A percentile compares a stretch with the other conserved stretches of the same genome.
Evolutionary conservation across 2,329 filamentous ascomycete genomes (phyloP).

Genomic region (Beauveria sp.): DNA sequence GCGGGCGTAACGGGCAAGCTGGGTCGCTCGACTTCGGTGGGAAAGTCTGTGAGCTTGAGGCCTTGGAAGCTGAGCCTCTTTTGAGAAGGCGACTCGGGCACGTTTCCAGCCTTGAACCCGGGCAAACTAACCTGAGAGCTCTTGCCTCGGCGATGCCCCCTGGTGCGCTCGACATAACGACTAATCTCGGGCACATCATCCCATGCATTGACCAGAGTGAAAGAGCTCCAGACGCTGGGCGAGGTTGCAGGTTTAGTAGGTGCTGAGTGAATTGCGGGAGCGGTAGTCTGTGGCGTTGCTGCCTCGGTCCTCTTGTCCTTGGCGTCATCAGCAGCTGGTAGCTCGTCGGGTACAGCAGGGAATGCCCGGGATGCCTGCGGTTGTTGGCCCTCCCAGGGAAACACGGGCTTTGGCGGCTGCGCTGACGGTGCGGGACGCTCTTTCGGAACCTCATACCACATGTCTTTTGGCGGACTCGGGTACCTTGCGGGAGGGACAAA

Average conservation of each 20-base stretch:
- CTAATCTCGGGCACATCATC: constrained; percentile 85
- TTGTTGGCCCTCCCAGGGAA: constrained; percentile 78
- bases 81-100: constrained; percentile 1
- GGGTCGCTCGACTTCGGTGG: constrained; percentile 70
- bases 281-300: constrained; percentile 16
- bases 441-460: constrained; percentile 80
- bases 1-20: constrained; percentile 88
- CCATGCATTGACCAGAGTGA: constrained; percentile 80
- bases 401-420: constrained; percentile 60
- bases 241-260: constrained; percentile 23
- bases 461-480: constrained; percentile 74
- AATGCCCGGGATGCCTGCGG: constrained; percentile 60
- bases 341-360: constrained; percentile 14
- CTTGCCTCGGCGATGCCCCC: constrained; percentile 45
- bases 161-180: constrained; percentile 72
- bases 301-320: background rate
- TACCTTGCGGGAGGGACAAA: constrained; percentile 73
- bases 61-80: constrained; percentile 7
- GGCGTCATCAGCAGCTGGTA: constrained; percentile 17
- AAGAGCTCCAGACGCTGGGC: constrained; percentile 63
- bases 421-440: constrained; percentile 46
- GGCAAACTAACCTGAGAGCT: constrained; percentile 24
- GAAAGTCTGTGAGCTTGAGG: constrained; percentile 77
- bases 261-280: background rate
- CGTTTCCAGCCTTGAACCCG: background rate